Base-by-base conservation (phyloP, 2,329 filamentous ascomycete species). In the Lasiodiplodia theobromae region DNA sequence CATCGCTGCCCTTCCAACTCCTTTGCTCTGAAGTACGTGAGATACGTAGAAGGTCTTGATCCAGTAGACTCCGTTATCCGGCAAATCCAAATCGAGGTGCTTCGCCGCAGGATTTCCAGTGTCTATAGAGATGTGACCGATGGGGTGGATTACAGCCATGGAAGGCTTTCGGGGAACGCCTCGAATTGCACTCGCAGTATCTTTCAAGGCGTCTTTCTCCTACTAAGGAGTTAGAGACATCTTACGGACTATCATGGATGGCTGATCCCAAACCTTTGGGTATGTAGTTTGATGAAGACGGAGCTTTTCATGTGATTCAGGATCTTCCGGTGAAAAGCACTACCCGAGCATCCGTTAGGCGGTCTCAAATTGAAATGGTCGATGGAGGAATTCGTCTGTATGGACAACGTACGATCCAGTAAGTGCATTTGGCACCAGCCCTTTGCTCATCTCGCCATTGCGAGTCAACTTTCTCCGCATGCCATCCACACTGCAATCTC, bases 391-490 rank as follows among this genome's bases (percentile, higher is more conserved):
- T 18, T 18, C 16, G 14, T 18, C 14, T 18, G 4, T 8, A 44
- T 44, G 8, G 18, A 16, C 16, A 47, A 47, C 44, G n/a, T 47
- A 47, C 44, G 7, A 47, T 47, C 44, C 44, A 47, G 14, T 21
- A 47, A 14, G n/a, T 21, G 23, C 51, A 53, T 31, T 3, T 53
- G 23, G 16, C 16, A 6, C 51, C 51, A 14, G 25, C 14, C 25
- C 51, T 53, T 53, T 53, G 51, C 23, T 53, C 51, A 12, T 53
- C 25, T 10, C 23, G 51, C 51, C 51, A 53, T 28, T 53, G 25
- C 10, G 51, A 18, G 23, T 11, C 23, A 7, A 53, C 51, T 23
- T 14, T 53, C 12, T 23, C 12, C 11, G 23, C 2, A 28, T 53
- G 5, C 51, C 51, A 53, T 28, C 51, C 51, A 16, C 51, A 53